phyloP scores from a whole-genome alignment of 371 early-diverging fungal genomes.

The Zopfochytrium polystomum region DNA sequence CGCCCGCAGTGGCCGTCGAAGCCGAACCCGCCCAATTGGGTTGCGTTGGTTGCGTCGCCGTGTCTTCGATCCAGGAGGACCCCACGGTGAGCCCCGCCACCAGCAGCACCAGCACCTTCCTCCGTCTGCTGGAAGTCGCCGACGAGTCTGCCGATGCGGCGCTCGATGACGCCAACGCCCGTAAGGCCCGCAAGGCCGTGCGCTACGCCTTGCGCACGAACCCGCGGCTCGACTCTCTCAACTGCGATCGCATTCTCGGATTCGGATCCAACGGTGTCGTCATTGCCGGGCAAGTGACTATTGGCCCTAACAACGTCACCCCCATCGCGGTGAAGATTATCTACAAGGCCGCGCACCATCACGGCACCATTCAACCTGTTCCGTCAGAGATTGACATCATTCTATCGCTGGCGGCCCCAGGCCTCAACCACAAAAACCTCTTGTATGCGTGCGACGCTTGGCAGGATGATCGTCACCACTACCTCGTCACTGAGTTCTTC shows the following conservation, averaged over 20 bases:
- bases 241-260: no score
- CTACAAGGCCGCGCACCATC: constrained; percentile 9
- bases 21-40: no score
- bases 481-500: constrained; percentile 23
- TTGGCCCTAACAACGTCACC: not conserved
- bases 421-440: not conserved
- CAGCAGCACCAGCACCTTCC: no score
- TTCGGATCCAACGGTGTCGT: constrained; percentile 21
- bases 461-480: constrained; percentile 19
- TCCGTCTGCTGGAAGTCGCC: no score
- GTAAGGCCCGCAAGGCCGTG: constrained; percentile 9
- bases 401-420: not conserved
- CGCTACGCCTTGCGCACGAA: constrained; percentile 8
- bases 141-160: not conserved
- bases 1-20: no score
- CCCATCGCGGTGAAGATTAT: constrained; percentile 26
- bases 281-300: constrained; percentile 3
- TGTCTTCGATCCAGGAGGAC: no score
- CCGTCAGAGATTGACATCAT: constrained; percentile 5
- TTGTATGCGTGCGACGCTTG: constrained; percentile 3
- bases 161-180: constrained; percentile 6
- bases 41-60: no score
- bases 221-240: not conserved
- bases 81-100: no score
- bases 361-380: not conserved